phyloP scores from a whole-genome alignment of 805 yeast genomes.

The Ogataea paradorogensis region DNA sequence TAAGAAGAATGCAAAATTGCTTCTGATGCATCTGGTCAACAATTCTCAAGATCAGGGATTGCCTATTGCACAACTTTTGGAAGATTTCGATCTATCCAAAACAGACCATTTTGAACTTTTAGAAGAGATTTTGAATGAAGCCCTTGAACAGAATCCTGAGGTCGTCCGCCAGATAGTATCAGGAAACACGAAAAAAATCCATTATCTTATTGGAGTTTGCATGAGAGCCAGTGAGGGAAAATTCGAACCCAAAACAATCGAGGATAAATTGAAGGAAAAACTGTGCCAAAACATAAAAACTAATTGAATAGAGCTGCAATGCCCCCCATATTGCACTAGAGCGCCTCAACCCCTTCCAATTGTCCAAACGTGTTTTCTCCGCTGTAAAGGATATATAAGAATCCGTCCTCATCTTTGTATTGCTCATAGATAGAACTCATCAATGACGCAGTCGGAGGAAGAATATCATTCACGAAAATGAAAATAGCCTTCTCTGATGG shows the following conservation, averaged over 20 bases:
- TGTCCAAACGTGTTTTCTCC: slow-evolving; percentile 97
- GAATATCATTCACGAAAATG: slow-evolving; percentile 92
- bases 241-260: slow-evolving; percentile 32
- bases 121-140: slow-evolving; percentile 33
- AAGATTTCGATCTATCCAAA: slow-evolving; percentile 47
- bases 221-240: slow-evolving; percentile 78
- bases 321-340: slow-evolving; percentile 3
- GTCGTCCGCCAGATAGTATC: slow-evolving; percentile 53
- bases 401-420: slow-evolving; percentile 97
- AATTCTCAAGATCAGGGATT: slow-evolving; percentile 38
- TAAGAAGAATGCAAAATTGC: slow-evolving; percentile 60
- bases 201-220: slow-evolving; percentile 77
- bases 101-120: slow-evolving; percentile 36
- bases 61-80: slow-evolving; percentile 45
- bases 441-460: slow-evolving; percentile 97
- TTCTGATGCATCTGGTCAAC: slow-evolving; percentile 60
- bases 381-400: slow-evolving; percentile 90
- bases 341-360: slow-evolving; percentile 28
- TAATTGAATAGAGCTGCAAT: slow-evolving; percentile 5
- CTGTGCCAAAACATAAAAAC: slow-evolving; percentile 10
- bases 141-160: slow-evolving; percentile 42
- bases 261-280: slow-evolving; percentile 22
- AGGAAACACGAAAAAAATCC: slow-evolving; percentile 60
- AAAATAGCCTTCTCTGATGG: slow-evolving; percentile 98
- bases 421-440: slow-evolving; percentile 95